Base-by-base conservation (phyloP, 345 rosid genomes). In the Erucastrum elatum region DNA sequence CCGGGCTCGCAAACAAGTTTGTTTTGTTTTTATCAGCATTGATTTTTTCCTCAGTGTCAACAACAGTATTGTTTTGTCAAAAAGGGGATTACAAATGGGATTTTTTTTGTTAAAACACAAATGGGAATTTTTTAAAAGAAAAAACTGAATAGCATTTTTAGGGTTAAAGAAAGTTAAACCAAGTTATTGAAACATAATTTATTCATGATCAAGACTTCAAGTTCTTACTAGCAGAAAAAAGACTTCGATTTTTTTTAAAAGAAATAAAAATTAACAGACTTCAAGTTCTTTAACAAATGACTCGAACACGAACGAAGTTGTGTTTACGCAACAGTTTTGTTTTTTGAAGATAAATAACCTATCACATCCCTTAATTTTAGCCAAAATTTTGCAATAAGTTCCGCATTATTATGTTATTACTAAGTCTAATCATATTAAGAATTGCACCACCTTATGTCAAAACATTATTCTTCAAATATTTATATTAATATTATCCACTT, bases 401-500 rank as follows among this genome's bases (percentile, higher is more conserved):
- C 58, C 13, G 81, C 49, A 71, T 0, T 5, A 49, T n/a, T 55
- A 34, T 64, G 60, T 64, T 27, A 37, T 35, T 64, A 53, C 31
- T 41, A 61, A 64, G 66, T 44, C 51, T 64, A 33, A 35, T 76
- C 17, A 8, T 26, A 30, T 46, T 59, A 30, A 59, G 46, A 67
- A 16, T 35, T 56, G 15, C n/a, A 63, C 3, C 33, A 51, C 15
- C 29, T 4, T 63, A 71, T 71, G 4, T 49, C 80, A 69, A 62
- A 49, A 56, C 15, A 35, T 7, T 29, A 27, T 64, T 71, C 70
- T 64, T 70, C 34, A 27, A 71, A 26, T 58, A 12, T 37, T 1
- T 25, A 11, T 29, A 71, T 17, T 37, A 37, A 37, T 71, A 71
- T 27, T 39, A 71, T 13, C 76, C 71, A 77, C 72, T 77, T 71